A percentile compares a stretch with the other conserved stretches of the same genome.
These are phyloP conservation scores for Saturnispora mendoncae DNA, from an alignment of 805 yeast species.

Conservation along the genomic window DNA sequence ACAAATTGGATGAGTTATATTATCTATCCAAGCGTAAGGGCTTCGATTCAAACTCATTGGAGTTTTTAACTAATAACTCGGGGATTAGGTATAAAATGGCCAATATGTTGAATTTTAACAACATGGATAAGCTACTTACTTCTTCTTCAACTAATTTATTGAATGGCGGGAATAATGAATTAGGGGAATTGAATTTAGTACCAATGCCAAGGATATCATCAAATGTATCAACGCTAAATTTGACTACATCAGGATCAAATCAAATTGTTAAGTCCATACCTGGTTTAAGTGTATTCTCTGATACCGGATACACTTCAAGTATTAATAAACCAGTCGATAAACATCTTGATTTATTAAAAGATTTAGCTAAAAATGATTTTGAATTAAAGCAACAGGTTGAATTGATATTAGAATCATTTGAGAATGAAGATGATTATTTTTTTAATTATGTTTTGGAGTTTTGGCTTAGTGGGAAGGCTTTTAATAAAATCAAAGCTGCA, in stretches of 20 bases:
- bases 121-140: constrained; percentile 21
- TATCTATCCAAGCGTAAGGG: constrained; percentile 28
- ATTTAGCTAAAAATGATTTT: constrained; percentile 27
- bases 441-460: constrained; percentile 28
- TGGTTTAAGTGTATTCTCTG: constrained; percentile 14
- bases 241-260: not conserved
- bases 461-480: constrained; percentile 28
- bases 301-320: not conserved
- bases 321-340: constrained; percentile 23
- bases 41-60: constrained; percentile 23
- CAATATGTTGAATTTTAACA: constrained; percentile 24
- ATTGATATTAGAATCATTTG: constrained; percentile 23
- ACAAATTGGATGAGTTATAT: constrained; percentile 26
- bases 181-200: constrained; percentile 1
- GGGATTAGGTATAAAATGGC: constrained; percentile 19
- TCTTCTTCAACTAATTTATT: too few species aligned
- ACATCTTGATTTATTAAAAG: constrained; percentile 21
- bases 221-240: constrained; percentile 3
- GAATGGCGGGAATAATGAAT: not conserved
- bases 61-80: constrained; percentile 23
- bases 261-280: constrained; percentile 14
- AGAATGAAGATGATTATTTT: constrained; percentile 28
- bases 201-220: constrained; percentile 10
- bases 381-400: constrained; percentile 25
- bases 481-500: constrained; percentile 22